Conservation (phyloP, 257 asterid genomes). For the Eucommia ulmoides region DNA sequence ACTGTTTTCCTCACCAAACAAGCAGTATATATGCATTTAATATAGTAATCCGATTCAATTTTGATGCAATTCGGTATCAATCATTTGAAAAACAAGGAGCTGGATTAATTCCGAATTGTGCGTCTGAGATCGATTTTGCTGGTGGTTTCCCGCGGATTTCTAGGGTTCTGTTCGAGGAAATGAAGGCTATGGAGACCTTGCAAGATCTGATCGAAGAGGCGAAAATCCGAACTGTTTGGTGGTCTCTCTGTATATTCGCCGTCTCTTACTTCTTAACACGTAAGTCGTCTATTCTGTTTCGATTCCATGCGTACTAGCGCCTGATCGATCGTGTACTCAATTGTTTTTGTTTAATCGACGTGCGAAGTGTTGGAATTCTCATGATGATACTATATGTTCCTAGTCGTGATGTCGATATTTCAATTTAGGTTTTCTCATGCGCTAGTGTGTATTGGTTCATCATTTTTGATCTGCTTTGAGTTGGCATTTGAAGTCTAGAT, state of each 20-base stretch:
- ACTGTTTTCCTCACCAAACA: neutral
- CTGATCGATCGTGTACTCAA: neutral
- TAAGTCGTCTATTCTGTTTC: slow-evolving; percentile 25
- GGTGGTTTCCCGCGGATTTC: neutral
- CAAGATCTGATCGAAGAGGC: slow-evolving; percentile 98
- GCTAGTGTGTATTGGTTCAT: no score
- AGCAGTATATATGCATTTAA: neutral
- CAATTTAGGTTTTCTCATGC: neutral
- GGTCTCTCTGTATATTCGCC: slow-evolving; percentile 78
- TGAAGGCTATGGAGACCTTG: slow-evolving; percentile 67
- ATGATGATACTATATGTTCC: neutral
- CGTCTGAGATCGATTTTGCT: neutral
- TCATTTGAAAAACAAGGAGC: no score
- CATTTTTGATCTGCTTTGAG: no score
- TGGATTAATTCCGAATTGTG: neutral
- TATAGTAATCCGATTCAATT: no score
- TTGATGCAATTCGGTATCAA: no score
- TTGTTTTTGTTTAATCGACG: no score
- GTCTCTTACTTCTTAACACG: slow-evolving; percentile 83
- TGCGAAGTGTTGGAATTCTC: no score
- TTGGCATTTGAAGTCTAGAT: no score
- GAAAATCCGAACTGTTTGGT: slow-evolving; percentile 90
- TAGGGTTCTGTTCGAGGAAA: slow-evolving; percentile 24
- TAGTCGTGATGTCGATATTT: neutral
- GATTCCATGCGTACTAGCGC: neutral